Percentiles rank a stretch among this genome's conserved stretches.
phyloP scores from a whole-genome alignment of 179 eudicot genomes.

The Silene vulgaris region DNA sequence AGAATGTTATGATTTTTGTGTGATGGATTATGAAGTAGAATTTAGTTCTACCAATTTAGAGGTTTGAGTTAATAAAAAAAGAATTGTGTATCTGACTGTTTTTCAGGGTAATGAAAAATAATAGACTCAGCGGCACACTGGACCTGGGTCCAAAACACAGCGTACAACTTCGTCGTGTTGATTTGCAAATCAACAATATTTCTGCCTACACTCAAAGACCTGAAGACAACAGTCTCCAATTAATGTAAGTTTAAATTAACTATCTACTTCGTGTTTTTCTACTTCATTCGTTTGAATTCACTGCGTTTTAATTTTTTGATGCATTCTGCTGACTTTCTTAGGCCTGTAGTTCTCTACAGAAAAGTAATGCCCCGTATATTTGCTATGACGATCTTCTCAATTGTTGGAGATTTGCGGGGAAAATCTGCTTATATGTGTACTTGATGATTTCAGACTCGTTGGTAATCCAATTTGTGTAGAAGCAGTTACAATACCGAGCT shows the following conservation, averaged over 20 bases:
- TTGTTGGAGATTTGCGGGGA: background rate
- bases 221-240: slow-evolving; percentile 20
- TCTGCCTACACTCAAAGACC: slow-evolving; percentile 24
- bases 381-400: background rate
- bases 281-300: too few species aligned
- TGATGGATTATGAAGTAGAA: background rate
- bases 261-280: too few species aligned
- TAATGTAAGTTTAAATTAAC: slow-evolving; percentile 45
- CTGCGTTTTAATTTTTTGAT: too few species aligned
- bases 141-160: slow-evolving; percentile 46
- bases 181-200: slow-evolving; percentile 57
- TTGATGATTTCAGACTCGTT: slow-evolving; percentile 40
- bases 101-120: slow-evolving; percentile 40
- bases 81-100: background rate
- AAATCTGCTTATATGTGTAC: background rate
- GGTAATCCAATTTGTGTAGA: slow-evolving; percentile 46
- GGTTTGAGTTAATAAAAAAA: background rate
- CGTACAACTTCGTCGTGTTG: slow-evolving; percentile 49
- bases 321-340: too few species aligned
- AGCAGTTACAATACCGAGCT: slow-evolving; percentile 19
- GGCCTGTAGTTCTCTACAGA: too few species aligned
- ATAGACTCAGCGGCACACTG: slow-evolving; percentile 47
- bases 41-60: background rate
- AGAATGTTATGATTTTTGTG: slow-evolving; percentile 12
- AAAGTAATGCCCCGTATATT: background rate